phyloP scores from a whole-genome alignment of 2,329 filamentous ascomycete genomes.

The Scytalidium lignicola region DNA sequence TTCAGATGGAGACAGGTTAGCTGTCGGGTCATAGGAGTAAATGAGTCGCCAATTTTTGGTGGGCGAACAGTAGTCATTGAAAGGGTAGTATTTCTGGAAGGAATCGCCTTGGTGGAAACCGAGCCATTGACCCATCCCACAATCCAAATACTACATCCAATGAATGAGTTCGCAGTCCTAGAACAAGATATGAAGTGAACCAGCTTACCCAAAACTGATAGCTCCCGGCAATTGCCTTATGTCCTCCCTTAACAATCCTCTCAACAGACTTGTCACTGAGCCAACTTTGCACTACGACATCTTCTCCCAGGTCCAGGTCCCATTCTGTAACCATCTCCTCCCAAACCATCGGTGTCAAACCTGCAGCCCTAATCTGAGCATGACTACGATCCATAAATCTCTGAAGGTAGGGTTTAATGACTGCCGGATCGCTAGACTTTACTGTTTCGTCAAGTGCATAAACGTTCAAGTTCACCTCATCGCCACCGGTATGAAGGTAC shows the following conservation, averaged over 20 bases:
- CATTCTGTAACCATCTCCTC: conserved; percentile 79
- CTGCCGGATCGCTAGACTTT: conserved; percentile 54
- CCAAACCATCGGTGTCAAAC: conserved; percentile 75
- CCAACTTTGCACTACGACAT: conserved; percentile 79
- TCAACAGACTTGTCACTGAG: conserved; percentile 58
- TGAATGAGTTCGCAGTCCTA: background rate
- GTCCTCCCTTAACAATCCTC: conserved; percentile 54
- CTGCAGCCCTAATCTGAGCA: conserved; percentile 54
- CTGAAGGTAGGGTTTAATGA: conserved; percentile 73
- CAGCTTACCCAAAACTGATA: conserved; percentile 68
- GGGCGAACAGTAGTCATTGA: conserved; percentile 75
- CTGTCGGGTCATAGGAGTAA: conserved; percentile 73
- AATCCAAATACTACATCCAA: conserved; percentile 67
- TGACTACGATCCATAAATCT: conserved; percentile 70
- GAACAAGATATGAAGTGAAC: background rate
- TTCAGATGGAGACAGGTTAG: conserved; percentile 53
- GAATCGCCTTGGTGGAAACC: conserved; percentile 57
- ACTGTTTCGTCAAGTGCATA: conserved; percentile 72
- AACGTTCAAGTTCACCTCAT: conserved; percentile 76
- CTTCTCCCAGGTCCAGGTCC: conserved; percentile 66
- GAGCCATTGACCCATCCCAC: conserved; percentile 74
- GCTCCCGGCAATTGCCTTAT: conserved; percentile 69
- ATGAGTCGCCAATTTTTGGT: conserved; percentile 76
- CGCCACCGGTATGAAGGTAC: conserved; percentile 82
- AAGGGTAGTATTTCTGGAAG: conserved; percentile 57